Base-by-base conservation (phyloP, 192 early-diverging fungal species). In the Backusella liffmaniae region DNA sequence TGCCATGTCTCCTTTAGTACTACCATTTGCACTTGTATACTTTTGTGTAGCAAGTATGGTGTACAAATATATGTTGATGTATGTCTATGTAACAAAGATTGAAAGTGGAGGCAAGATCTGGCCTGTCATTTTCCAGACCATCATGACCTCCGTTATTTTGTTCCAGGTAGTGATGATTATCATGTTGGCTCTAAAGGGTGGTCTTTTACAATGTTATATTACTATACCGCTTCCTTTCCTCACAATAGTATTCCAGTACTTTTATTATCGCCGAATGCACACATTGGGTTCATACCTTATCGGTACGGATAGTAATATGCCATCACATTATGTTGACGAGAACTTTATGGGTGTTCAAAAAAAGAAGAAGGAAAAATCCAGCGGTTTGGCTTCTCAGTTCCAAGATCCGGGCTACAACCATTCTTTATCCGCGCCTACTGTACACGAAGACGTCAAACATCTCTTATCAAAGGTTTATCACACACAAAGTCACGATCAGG, bases 31-130 rank as follows among this genome's bases (percentile, higher is more conserved):
- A 1, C 79, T 88, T 12, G 35, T 92, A 9, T 88, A 87, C 56
- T 93, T 92, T 75, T 75, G 83, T 7, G 79, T 92, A 46, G 91
- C 91, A 6, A 87, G 88, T 72, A 80, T 92, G 79, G 88, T 88
- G 15, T 94, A 89, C 87, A 91, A 91, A 78, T 93, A 94, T 83
- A 87, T 87, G 46, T 59, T 92, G 13, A 89, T 93, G 90, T 88
- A 91, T 74, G 89, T 94, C 30, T 93, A 91, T 81, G 82, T 84
- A 71, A 94, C 93, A 21, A 87, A 87, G 67, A 81, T 91, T 67
- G 90, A 94, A 62, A 93, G 91, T 3, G 93, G 88, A 13, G 93
- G 92, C 30, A 85, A 83, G 26, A 91, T 92, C 83, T 93, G 91
- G 91, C 88, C 90, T 7, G 84, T 84, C 39, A 80, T 91, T 16